Percentiles rank a stretch among this genome's conserved stretches.
Conservation (phyloP, 306 rosid genomes). For the Adenanthera pavonina region DNA sequence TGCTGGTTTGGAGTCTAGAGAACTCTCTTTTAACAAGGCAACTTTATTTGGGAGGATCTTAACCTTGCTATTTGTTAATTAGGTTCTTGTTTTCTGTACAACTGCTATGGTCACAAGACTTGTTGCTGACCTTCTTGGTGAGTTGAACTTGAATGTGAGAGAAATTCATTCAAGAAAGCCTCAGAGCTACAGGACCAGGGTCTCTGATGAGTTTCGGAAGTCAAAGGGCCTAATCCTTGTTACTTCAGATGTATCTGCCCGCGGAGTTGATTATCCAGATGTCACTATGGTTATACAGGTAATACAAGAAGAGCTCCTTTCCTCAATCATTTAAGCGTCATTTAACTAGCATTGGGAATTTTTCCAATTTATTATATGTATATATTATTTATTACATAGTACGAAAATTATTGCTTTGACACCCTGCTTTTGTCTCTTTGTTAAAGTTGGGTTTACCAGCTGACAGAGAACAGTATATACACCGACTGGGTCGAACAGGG, state of each 20-base stretch:
- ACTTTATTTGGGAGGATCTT: conserved; percentile 30
- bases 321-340: background rate
- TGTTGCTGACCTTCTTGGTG: conserved; percentile 85
- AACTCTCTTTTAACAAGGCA: conserved; percentile 5
- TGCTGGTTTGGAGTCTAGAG: conserved; percentile 13
- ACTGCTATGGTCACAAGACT: conserved; percentile 94
- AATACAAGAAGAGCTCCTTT: conserved; percentile 28
- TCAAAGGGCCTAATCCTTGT: conserved; percentile 91
- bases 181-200: conserved; percentile 87
- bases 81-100: conserved; percentile 98
- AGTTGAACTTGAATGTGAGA: conserved; percentile 88
- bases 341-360: conserved; percentile 14
- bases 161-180: conserved; percentile 97
- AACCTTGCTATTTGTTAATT: conserved; percentile 41
- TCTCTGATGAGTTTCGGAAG: conserved; percentile 93
- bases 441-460: conserved; percentile 82
- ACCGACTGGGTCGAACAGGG: conserved; percentile 94
- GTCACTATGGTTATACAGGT: conserved; percentile 95
- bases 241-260: conserved; percentile 97
- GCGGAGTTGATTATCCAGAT: conserved; percentile 98
- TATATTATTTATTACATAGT: background rate
- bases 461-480: conserved; percentile 88
- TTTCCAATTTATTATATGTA: background rate
- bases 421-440: conserved; percentile 3
- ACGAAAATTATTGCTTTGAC: background rate